A percentile compares a stretch with the other conserved stretches of the same genome.
Conservation (phyloP, 2,329 filamentous ascomycete species). For the Apiospora phragmitis region DNA sequence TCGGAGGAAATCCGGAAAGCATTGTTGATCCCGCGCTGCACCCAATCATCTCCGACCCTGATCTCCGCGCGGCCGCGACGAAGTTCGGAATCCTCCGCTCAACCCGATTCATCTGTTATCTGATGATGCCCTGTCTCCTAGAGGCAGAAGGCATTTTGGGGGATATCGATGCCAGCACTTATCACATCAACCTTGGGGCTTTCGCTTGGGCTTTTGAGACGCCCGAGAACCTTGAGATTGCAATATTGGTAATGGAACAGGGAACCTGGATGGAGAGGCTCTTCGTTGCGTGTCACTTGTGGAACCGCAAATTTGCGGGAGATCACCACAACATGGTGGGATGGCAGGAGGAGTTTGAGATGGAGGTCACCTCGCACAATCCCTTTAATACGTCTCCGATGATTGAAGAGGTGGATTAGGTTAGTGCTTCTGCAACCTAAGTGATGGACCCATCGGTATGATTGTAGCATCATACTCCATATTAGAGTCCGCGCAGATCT, state of each 20-base stretch:
- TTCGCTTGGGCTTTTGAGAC: neutral
- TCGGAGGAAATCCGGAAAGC: neutral
- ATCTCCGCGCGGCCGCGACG: neutral
- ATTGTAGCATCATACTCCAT: no score
- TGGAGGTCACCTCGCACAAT: no score
- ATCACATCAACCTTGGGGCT: neutral
- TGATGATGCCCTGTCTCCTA: neutral
- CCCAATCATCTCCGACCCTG: neutral
- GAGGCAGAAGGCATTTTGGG: neutral
- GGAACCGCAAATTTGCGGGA: neutral
- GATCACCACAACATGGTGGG: neutral
- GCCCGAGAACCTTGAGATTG: neutral
- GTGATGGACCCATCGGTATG: no score
- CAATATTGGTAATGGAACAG: neutral
- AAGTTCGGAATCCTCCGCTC: neutral
- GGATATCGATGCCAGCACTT: neutral
- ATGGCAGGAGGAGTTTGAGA: no score
- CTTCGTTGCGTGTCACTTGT: neutral
- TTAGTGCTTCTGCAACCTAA: no score
- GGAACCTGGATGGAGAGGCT: neutral
- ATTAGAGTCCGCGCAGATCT: no score
- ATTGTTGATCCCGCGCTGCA: neutral
- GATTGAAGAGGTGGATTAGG: no score
- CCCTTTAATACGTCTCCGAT: no score
- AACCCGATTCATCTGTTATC: neutral